Evolutionary conservation across 208 protist genomes (phyloP), one percentile per base, ranked within the genome.

Genomic region (Chromosphaera perkinsii): DNA sequence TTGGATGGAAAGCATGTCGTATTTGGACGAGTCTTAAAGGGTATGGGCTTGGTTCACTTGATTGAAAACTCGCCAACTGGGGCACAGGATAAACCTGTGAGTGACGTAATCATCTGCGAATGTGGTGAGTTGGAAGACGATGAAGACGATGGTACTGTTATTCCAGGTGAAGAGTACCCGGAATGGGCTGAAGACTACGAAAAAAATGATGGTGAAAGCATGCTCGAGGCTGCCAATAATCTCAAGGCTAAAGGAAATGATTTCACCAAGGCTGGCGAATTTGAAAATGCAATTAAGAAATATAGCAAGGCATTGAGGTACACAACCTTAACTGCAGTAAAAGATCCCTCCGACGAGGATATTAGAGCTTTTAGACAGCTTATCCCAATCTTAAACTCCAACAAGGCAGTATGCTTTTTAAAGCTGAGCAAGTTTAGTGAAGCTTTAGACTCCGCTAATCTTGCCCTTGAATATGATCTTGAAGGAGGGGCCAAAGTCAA

Each of bases 1-100:
- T 51, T 95, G 24, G 82, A 95, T 45, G 81, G 85, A n/a, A 80
- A 82, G 63, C 90, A 94, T 68, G 67, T 81, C 24, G 89, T 93
- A 24, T 94, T 94, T 47, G 90, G 90, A 24, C 22, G 73, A 27
- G 82, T 94, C 22, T 22, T 85, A 24, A 65, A 84, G 29, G 57
- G 57, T 51, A 45, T 63, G 57, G 57, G 57, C 12, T 37, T 63
- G 17, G 29, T 43, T 10, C 37, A 63, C 29, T n/a, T 20, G 5
- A 63, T 63, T 63, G 57, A 63, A 31, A 31, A 51, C 0, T 36
- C 40, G 14, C 32, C 20, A 31, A 63, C 57, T 7, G n/a, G n/a
- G n/a, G 10, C 17, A 9, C 12, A 43, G 20, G 57, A 63, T 26
- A 17, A 31, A 20, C 57, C 57, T 24, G n/a, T 49, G 24, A 12